phyloP scores from a whole-genome alignment of 305 asterid species.

The Fraxinus dipetala region DNA sequence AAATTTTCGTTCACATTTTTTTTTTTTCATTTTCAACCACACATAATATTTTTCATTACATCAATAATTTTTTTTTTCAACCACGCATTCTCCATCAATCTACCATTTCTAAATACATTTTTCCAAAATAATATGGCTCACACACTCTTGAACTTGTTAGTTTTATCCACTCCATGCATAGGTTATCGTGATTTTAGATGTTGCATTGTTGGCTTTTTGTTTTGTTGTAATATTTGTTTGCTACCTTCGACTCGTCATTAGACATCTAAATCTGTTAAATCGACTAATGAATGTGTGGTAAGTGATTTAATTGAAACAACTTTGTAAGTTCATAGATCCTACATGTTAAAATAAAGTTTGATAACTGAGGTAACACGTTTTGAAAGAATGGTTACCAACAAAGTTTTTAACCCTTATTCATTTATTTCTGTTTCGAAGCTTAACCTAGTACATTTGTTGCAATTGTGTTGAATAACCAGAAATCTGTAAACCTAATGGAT shows the following conservation, averaged over 20 bases:
- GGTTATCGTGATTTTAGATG: background rate
- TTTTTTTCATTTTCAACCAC: too few species aligned
- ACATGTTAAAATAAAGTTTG: too few species aligned
- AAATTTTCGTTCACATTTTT: too few species aligned
- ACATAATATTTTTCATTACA: too few species aligned
- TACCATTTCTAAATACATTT: too few species aligned
- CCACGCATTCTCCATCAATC: too few species aligned
- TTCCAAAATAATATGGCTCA: too few species aligned
- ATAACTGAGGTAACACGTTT: background rate
- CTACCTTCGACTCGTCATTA: background rate
- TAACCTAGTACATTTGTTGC: background rate
- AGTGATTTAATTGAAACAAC: background rate
- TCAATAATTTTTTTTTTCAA: too few species aligned
- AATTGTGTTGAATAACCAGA: background rate
- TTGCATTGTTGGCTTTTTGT: background rate
- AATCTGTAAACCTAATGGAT: background rate
- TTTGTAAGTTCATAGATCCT: too few species aligned
- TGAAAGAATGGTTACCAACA: background rate
- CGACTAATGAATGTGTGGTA: too few species aligned
- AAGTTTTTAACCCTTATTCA: background rate
- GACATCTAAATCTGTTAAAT: background rate
- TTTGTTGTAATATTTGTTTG: background rate
- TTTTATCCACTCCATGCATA: too few species aligned
- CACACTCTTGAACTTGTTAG: too few species aligned
- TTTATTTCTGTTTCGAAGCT: background rate